Evolutionary conservation across 2,329 filamentous ascomycete species (phyloP).

Genomic region (Arthrobotrys iridis): DNA sequence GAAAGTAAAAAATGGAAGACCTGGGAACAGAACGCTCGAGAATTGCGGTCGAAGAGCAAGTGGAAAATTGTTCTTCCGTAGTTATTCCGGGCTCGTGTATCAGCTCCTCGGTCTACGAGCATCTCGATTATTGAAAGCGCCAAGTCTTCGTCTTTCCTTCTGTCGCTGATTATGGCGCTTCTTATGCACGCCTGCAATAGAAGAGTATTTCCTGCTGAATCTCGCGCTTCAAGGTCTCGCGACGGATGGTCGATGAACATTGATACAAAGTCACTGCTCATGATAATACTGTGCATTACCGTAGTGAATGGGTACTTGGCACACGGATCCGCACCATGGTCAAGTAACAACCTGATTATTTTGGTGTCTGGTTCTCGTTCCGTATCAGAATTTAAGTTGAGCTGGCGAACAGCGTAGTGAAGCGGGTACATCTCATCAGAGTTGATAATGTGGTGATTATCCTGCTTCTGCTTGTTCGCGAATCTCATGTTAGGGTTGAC

Average conservation of each 20-base stretch:
- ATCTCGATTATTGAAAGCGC: not conserved
- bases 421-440: not conserved
- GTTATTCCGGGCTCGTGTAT: not conserved
- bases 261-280: not conserved
- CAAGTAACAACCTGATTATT: not conserved
- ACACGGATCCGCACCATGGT: not conserved
- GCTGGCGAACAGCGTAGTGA: not conserved
- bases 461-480: not conserved
- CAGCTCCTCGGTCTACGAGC: slow-evolving; percentile 7
- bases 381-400: not conserved
- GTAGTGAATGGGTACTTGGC: not conserved
- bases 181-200: not conserved
- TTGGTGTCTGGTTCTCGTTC: not conserved
- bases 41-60: not conserved
- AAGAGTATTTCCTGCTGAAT: not conserved
- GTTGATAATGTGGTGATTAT: not conserved
- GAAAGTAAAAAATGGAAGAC: not conserved
- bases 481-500: slow-evolving; percentile 4
- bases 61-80: slow-evolving; percentile 1
- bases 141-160: not conserved
- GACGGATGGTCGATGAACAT: not conserved
- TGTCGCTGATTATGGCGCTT: not conserved
- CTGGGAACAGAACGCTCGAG: not conserved
- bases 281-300: not conserved
- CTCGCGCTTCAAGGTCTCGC: not conserved